phyloP scores from a whole-genome alignment of 768 basidiomycete species.

The Chalciporus chontae region DNA sequence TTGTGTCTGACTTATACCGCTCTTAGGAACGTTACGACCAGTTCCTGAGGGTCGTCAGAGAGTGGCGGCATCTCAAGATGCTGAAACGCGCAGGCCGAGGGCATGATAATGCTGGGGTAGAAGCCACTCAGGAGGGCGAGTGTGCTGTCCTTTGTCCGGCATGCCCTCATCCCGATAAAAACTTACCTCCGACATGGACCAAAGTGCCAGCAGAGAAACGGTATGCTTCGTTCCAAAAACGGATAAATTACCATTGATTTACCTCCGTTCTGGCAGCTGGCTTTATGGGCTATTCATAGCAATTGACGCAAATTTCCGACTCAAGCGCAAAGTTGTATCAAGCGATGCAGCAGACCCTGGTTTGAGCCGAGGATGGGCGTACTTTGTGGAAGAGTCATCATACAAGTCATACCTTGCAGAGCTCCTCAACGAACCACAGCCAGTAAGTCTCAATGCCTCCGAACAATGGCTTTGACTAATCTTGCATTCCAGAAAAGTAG shows the following conservation, averaged over 20 bases:
- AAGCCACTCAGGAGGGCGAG: not conserved
- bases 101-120: constrained; percentile 1
- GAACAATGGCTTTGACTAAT: no score
- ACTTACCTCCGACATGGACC: constrained; percentile 1
- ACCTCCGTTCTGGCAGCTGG: constrained; percentile 25
- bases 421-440: no score
- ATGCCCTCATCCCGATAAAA: constrained; percentile 11
- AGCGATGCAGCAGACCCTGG: constrained; percentile 25
- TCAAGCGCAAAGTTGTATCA: constrained; percentile 26
- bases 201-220: not conserved
- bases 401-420: no score
- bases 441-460: no score
- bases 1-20: no score
- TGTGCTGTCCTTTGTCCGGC: constrained; percentile 11
- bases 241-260: not conserved
- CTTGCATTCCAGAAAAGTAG: no score
- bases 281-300: constrained; percentile 24
- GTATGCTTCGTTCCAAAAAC: not conserved
- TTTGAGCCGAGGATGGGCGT: constrained; percentile 26
- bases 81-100: constrained; percentile 11
- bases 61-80: constrained; percentile 11
- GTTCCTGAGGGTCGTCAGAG: no score
- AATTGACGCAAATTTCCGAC: constrained; percentile 33
- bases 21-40: no score
- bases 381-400: constrained; percentile 28